Percentiles rank a stretch among this genome's conserved stretches.
Evolutionary conservation across 1,284 basidiomycete species (phyloP).

Genomic region (Ceratobasidium papillatum): DNA sequence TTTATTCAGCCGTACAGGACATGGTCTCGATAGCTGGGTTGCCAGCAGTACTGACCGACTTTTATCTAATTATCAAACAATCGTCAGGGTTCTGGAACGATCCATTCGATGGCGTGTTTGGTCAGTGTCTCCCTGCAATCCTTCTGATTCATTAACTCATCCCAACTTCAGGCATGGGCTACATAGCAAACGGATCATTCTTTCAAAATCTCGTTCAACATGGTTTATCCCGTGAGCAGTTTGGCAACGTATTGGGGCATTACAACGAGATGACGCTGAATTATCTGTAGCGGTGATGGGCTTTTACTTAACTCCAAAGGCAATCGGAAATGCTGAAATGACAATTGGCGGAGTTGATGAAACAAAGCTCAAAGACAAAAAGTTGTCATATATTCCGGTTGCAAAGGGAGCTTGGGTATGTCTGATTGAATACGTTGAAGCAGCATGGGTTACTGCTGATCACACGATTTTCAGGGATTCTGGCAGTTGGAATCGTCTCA

Average conservation of each 20-base stretch:
- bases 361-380: constrained; percentile 60
- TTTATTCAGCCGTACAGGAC: constrained; percentile 49
- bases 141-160: constrained; percentile 53
- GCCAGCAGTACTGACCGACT: constrained; percentile 52
- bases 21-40: constrained; percentile 60
- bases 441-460: background rate
- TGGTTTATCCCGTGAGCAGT: background rate
- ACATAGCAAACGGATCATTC: constrained; percentile 54
- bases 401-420: constrained; percentile 49
- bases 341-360: constrained; percentile 63
- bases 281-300: constrained; percentile 59
- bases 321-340: constrained; percentile 62
- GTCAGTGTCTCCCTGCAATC: constrained; percentile 16
- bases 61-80: constrained; percentile 63
- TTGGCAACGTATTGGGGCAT: background rate
- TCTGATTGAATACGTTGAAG: background rate
- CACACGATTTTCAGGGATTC: constrained; percentile 45
- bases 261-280: background rate
- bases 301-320: constrained; percentile 60
- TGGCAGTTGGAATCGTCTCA: constrained; percentile 61
- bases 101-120: constrained; percentile 55
- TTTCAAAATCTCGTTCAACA: constrained; percentile 16
- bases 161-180: constrained; percentile 59
- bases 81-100: constrained; percentile 61
- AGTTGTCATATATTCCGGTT: constrained; percentile 55